These are phyloP conservation scores for Rhexocercosporidium sp. DNA, from an alignment of 2,329 filamentous ascomycete genomes.

Conservation along the genomic window DNA sequence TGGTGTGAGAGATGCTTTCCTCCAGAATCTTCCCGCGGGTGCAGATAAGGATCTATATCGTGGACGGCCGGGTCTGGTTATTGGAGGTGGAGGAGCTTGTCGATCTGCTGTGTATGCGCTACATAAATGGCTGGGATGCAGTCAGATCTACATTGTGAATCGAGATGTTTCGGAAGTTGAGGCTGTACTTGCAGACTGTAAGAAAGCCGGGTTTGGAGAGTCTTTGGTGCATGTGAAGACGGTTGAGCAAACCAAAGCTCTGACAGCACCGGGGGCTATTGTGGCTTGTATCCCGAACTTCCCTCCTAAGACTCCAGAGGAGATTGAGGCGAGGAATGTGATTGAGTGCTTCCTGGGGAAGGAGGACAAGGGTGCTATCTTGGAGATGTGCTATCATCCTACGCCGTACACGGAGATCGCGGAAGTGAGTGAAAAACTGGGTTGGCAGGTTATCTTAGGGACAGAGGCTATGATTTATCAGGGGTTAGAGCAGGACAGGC, in stretches of 20 bases:
- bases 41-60: constrained; percentile 23
- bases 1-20: constrained; percentile 65
- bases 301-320: constrained; percentile 29
- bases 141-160: constrained; percentile 33
- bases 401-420: constrained; percentile 31
- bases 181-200: constrained; percentile 28
- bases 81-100: constrained; percentile 71
- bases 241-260: constrained; percentile 23
- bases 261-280: constrained; percentile 25
- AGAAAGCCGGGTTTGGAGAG: constrained; percentile 27
- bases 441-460: constrained; percentile 35
- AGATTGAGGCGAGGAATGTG: constrained; percentile 30
- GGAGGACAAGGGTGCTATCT: constrained; percentile 32
- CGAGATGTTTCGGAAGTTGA: constrained; percentile 28
- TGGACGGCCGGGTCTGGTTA: constrained; percentile 66
- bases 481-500: constrained; percentile 32
- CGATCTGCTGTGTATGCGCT: constrained; percentile 74
- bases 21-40: constrained; percentile 50
- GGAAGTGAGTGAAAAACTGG: constrained; percentile 22
- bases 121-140: constrained; percentile 26
- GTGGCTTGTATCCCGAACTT: constrained; percentile 34
- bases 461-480: constrained; percentile 38
- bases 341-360: constrained; percentile 30
- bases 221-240: constrained; percentile 29
- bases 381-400: constrained; percentile 38